Evolutionary conservation across 495 filamentous ascomycete genomes (phyloP).

Genomic region (Neurospora cerealis): DNA sequence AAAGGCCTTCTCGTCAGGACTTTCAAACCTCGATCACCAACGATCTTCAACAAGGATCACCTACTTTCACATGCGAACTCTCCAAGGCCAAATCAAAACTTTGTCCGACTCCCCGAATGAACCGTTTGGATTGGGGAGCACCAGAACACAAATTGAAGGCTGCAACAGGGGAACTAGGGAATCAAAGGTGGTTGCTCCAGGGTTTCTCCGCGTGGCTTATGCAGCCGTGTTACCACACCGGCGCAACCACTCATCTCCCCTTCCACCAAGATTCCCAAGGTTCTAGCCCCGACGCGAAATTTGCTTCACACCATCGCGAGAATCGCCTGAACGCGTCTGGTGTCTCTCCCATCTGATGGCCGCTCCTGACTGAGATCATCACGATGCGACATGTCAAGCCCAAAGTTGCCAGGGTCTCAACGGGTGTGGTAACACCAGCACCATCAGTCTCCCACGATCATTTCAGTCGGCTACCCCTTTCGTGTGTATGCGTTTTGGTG

Average conservation of each 20-base stretch:
- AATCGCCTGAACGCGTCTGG: not conserved
- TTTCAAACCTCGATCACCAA: not conserved
- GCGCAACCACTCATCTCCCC: not conserved
- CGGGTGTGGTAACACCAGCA: not conserved
- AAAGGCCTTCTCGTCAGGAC: not conserved
- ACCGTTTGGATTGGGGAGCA: not conserved
- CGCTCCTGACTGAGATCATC: not conserved
- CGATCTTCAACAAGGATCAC: not conserved
- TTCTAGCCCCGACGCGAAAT: not conserved
- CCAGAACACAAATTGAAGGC: not conserved
- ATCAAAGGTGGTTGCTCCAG: conserved; percentile 1
- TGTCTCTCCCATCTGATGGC: not conserved
- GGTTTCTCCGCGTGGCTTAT: conserved; percentile 19
- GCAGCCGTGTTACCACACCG: conserved; percentile 5
- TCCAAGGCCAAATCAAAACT: not conserved
- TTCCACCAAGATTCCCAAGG: not conserved
- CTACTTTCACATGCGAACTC: not conserved
- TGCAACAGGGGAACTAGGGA: not conserved
- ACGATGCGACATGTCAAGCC: not conserved
- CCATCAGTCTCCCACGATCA: not conserved
- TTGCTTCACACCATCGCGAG: not conserved
- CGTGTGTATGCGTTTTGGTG: not conserved
- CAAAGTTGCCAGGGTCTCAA: not conserved
- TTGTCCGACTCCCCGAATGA: not conserved
- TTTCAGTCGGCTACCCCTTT: not conserved